Base-by-base conservation (phyloP, 176 grass and related monocot genomes). In the Zoysia pacifica region DNA sequence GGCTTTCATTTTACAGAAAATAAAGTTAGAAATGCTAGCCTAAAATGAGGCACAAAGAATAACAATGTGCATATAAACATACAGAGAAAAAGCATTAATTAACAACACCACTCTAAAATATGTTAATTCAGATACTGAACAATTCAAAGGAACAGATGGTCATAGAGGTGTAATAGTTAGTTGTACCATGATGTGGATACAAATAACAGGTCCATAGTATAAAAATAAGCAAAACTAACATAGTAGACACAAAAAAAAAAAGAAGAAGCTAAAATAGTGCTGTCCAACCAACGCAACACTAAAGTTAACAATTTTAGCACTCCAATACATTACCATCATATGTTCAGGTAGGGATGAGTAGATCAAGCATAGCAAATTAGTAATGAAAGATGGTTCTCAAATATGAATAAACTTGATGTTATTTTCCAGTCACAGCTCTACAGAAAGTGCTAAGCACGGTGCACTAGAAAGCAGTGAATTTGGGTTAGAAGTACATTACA, bases 401-500 rank as follows among this genome's bases (percentile, higher is more conserved):
- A 62, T 69, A n/a, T 72, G 37, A 72, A 16, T n/a, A 18, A 11
- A 18, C 52, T 36, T n/a, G 18, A 19, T 58, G 55, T 58, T 58
- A 63, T 15, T 72, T 65, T 62, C 37, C n/a, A 74, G 69, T 14
- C 7, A 64, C 1, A 2, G 36, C 37, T 50, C 44, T 13, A 46
- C 11, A 78, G 47, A 51, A 78, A 39, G 15, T 28, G 43, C n/a
- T 52, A 77, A 37, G 47, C 5, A 11, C 43, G 62, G 39, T 43
- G 13, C 37, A 78, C 53, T 47, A 64, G 44, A 74, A 68, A 51
- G 8, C 20, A 56, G 16, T 4, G 12, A 43, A 74, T 7, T 74
- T 69, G 11, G 83, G 3, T 79, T 79, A 18, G 48, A 44, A 58
- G 50, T 71, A 60, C 35, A 77, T 58, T 67, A 77, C 7, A 35